These are phyloP conservation scores for Akanthomyces muscarius DNA, from an alignment of 2,329 filamentous ascomycete species.

Conservation along the genomic window DNA sequence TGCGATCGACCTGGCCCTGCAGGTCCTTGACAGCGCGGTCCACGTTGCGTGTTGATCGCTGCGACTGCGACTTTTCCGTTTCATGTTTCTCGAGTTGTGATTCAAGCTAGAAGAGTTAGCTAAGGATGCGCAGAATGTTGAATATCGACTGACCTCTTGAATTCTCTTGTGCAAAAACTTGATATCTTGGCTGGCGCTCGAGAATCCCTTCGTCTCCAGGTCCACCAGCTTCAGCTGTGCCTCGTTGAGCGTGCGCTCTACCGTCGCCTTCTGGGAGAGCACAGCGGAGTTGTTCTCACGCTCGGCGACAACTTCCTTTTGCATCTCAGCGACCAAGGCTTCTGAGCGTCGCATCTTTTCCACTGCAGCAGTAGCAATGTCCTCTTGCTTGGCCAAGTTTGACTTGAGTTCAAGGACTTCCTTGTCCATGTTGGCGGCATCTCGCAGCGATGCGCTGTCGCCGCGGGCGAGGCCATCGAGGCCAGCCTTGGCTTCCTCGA, in stretches of 20 bases:
- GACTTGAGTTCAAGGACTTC: constrained; percentile 88
- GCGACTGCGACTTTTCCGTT: constrained; percentile 71
- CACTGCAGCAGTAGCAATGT: constrained; percentile 84
- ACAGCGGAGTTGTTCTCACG: constrained; percentile 76
- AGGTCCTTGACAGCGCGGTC: constrained; percentile 93
- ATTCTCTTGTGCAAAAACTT: constrained; percentile 92
- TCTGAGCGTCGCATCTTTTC: constrained; percentile 97
- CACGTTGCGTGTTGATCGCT: constrained; percentile 84
- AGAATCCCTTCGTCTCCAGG: constrained; percentile 95
- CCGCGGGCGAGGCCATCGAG: constrained; percentile 84
- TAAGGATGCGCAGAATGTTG: not conserved
- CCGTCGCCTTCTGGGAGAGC: constrained; percentile 81
- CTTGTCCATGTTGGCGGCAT: constrained; percentile 82
- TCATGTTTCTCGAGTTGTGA: constrained; percentile 80
- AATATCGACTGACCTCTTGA: constrained; percentile 62
- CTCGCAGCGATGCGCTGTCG: constrained; percentile 81
- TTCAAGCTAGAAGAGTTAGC: constrained; percentile 62
- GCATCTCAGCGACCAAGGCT: constrained; percentile 78
- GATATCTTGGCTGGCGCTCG: constrained; percentile 88
- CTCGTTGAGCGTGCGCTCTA: constrained; percentile 90
- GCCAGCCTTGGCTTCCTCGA: constrained; percentile 82
- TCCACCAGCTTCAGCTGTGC: constrained; percentile 86
- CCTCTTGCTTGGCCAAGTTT: constrained; percentile 84
- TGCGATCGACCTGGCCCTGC: constrained; percentile 85
- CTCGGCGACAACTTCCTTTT: constrained; percentile 86